Conservation (phyloP, 345 rosid species). For the Eucalyptus albens region DNA sequence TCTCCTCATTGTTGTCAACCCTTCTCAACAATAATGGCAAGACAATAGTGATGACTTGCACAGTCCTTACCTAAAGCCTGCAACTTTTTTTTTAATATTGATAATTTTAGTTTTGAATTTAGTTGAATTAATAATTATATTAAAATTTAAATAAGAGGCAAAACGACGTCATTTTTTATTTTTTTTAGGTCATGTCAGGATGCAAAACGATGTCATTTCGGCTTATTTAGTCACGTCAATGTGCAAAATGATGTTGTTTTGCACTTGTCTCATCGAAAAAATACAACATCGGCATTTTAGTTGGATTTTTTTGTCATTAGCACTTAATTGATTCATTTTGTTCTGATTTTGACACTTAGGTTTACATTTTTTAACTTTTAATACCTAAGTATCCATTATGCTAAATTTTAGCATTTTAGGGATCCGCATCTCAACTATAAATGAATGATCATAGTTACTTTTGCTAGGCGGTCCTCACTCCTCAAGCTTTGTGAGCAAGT, state of each 20-base stretch:
- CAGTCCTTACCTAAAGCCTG: fast-evolving
- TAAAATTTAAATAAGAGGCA: too few relatives aligned
- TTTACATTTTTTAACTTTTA: too few relatives aligned
- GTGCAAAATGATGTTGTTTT: too few relatives aligned
- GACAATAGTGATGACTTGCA: fast-evolving
- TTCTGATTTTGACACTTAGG: fast-evolving
- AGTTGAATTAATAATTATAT: too few relatives aligned
- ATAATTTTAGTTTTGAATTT: too few relatives aligned
- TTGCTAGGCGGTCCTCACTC: not conserved
- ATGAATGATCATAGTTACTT: fast-evolving
- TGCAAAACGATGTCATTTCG: fast-evolving
- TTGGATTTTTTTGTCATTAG: fast-evolving
- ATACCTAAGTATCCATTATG: fast-evolving
- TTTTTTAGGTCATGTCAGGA: too few relatives aligned
- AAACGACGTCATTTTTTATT: fast-evolving
- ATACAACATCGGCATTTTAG: fast-evolving
- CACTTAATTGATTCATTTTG: fast-evolving
- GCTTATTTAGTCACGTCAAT: fast-evolving
- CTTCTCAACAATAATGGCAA: fast-evolving
- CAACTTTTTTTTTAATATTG: too few relatives aligned
- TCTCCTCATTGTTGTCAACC: fast-evolving
- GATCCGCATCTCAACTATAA: too few relatives aligned
- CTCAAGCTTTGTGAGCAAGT: not conserved
- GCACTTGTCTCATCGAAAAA: fast-evolving
- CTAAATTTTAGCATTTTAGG: too few relatives aligned